phyloP scores from a whole-genome alignment of 331 rosid species.

The Quercus lobata region DNA sequence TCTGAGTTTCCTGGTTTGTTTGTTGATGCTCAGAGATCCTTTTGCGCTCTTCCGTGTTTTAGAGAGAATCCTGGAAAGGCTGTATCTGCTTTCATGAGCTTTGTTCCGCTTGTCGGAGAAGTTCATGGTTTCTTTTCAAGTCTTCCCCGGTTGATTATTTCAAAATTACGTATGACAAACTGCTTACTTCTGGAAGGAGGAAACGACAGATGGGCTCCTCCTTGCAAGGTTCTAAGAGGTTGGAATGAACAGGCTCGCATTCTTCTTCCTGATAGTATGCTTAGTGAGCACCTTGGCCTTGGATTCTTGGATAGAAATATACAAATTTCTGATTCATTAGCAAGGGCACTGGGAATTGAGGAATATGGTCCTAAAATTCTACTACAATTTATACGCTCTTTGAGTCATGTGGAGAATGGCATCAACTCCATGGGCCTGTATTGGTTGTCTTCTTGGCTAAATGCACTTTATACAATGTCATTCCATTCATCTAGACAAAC shows the following conservation, averaged over 20 bases:
- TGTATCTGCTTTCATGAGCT: constrained; percentile 83
- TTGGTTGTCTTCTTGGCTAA: constrained; percentile 79
- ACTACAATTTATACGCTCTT: constrained; percentile 52
- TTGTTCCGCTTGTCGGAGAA: constrained; percentile 89
- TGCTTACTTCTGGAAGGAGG: constrained; percentile 81
- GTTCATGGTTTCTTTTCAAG: constrained; percentile 92
- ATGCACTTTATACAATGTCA: constrained; percentile 45
- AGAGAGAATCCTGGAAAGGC: constrained; percentile 76
- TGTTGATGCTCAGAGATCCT: constrained; percentile 66
- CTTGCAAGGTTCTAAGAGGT: constrained; percentile 88
- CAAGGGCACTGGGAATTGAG: constrained; percentile 77
- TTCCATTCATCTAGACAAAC: constrained; percentile 40
- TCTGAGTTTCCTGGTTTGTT: constrained; percentile 88
- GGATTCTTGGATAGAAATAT: constrained; percentile 66
- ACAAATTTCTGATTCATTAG: constrained; percentile 56
- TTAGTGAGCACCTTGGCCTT: constrained; percentile 75
- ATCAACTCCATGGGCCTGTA: constrained; percentile 53
- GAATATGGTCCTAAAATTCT: constrained; percentile 81
- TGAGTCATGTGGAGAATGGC: constrained; percentile 40
- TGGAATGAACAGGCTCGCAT: constrained; percentile 74
- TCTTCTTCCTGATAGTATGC: constrained; percentile 64
- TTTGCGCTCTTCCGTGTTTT: constrained; percentile 81
- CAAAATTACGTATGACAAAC: constrained; percentile 65
- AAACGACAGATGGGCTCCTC: constrained; percentile 65
- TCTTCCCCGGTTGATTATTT: constrained; percentile 79